Evolutionary conservation across 202 grass and related monocot species (phyloP), one percentile per base, ranked within the genome.

Genomic region (Schoenoplectus triqueter): DNA sequence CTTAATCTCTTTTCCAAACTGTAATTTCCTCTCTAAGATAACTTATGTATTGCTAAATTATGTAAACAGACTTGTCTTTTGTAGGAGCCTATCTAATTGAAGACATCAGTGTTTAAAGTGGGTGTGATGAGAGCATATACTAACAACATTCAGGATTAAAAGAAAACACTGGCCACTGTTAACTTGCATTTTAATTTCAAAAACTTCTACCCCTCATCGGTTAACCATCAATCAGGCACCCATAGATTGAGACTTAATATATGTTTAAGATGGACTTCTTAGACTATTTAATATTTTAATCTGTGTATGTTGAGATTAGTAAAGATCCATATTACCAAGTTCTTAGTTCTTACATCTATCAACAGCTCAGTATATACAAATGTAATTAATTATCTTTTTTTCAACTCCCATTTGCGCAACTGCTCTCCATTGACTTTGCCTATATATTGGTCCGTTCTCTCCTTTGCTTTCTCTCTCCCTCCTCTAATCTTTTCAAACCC

Each of bases 71-170:
- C 13, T 56, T 83, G 45, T 70, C 65, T 70, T 42, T 83, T 41
- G 65, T 17, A 1, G n/a, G 13, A 59, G 15, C 15, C 21, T 7
- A 18, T 66, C 42, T 65, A 19, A 81, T 81, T 14, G 47, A 81
- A 50, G 66, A 81, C 79, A 66, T 66, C 54, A 80, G 49, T 46
- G 3, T 80, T 17, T 18, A 81, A 18, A 63, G 41, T 81, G 41
- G 61, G 7, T 51, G 48, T 73, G 70, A 73, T 51, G 79, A 4
- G 42, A 64, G 79, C 61, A 81, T 81, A 81, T 81, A 5, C 79
- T 60, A 44, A 81, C n/a, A 81, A 64, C 5, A 66, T 81, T 81
- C 79, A 18, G 48, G 79, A 81, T 81, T 81, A 64, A 81, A 81
- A 42, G 31, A 31, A 81, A 81, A 64, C 0, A 81, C 6, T 50